phyloP scores from a whole-genome alignment of 2,329 filamentous ascomycete genomes.

The Stagonosporopsis vannaccii region DNA sequence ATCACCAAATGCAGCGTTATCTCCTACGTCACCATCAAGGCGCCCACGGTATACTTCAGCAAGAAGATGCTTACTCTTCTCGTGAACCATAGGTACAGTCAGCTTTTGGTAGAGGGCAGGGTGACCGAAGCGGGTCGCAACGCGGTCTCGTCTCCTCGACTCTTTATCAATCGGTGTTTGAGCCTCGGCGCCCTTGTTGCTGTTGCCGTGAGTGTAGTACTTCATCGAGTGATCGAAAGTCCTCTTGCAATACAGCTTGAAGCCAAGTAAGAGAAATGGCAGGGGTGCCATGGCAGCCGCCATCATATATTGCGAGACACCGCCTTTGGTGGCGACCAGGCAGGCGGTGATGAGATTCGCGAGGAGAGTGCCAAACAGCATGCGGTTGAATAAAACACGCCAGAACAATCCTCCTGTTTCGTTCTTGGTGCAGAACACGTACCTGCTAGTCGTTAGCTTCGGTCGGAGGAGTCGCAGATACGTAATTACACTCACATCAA shows the following conservation, averaged over 20 bases:
- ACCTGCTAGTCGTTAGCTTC: conserved; percentile 38
- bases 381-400: conserved; percentile 90
- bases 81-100: conserved; percentile 94
- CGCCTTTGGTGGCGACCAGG: conserved; percentile 73
- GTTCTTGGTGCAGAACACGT: conserved; percentile 95
- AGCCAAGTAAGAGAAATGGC: conserved; percentile 77
- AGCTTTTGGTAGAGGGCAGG: conserved; percentile 88
- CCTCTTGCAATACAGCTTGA: conserved; percentile 84
- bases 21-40: conserved; percentile 65
- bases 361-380: conserved; percentile 81
- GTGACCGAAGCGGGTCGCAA: conserved; percentile 81
- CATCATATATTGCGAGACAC: conserved; percentile 55
- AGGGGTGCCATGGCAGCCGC: conserved; percentile 76
- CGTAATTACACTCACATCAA: conserved; percentile 67
- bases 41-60: conserved; percentile 87
- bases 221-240: conserved; percentile 81
- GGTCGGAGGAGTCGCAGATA: neutral
- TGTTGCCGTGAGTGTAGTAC: conserved; percentile 76
- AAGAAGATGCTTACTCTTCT: conserved; percentile 85
- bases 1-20: conserved; percentile 80
- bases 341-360: conserved; percentile 81
- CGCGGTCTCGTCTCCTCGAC: conserved; percentile 65
- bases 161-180: conserved; percentile 53
- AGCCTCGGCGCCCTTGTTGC: conserved; percentile 58
- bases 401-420: conserved; percentile 95